Evolutionary conservation across 1,284 basidiomycete genomes (phyloP).

Genomic region (Cutaneotrichosporon sp.): DNA sequence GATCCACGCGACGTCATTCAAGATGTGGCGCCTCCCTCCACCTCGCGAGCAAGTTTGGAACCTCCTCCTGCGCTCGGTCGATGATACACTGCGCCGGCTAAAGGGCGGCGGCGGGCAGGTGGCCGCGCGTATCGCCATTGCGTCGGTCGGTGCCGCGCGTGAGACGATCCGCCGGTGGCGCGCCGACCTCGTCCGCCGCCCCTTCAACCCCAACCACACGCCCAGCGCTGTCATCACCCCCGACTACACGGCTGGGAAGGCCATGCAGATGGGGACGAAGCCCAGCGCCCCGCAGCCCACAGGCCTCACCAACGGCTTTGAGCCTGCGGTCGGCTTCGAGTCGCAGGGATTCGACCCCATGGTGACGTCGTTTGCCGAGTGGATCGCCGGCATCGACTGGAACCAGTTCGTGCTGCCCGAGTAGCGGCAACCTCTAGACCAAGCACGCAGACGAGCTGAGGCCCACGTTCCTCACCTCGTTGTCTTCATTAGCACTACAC

Average conservation of each 20-base stretch:
- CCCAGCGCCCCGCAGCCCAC: neutral
- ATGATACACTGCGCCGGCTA: constrained; percentile 12
- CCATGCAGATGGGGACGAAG: neutral
- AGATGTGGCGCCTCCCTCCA: constrained; percentile 11
- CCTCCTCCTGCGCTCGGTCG: neutral
- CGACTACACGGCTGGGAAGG: neutral
- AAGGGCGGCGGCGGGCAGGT: constrained; percentile 32
- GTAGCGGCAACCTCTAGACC: no score
- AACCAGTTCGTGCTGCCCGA: neutral
- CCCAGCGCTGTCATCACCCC: neutral
- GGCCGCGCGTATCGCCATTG: neutral
- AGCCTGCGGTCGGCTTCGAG: neutral
- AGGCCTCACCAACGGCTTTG: neutral
- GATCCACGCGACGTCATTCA: constrained; percentile 10
- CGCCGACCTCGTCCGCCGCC: neutral
- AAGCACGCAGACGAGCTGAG: no score
- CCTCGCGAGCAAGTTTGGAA: constrained; percentile 10
- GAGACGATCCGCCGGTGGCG: constrained; percentile 2
- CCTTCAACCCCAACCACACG: neutral
- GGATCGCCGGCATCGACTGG: constrained; percentile 5
- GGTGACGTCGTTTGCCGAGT: neutral
- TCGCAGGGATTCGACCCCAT: neutral
- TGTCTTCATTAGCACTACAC: neutral
- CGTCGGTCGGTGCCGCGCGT: neutral
- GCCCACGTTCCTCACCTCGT: no score